phyloP scores from a whole-genome alignment of 139 green algal species.

The Chlamydomonas incerta region DNA sequence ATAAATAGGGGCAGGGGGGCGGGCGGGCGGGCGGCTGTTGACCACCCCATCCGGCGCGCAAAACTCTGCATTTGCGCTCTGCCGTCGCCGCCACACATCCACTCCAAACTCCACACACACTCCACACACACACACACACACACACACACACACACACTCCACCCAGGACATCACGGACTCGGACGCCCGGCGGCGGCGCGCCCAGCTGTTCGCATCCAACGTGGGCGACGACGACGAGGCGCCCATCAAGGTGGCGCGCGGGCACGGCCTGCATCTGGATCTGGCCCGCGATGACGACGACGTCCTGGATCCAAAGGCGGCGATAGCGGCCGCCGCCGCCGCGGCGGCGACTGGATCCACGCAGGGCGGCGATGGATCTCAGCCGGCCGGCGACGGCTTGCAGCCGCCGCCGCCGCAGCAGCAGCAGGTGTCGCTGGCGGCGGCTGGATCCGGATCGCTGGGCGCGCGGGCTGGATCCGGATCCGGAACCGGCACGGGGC shows the following conservation, averaged over 20 bases:
- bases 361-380: too few relatives aligned
- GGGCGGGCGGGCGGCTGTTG: too few relatives aligned
- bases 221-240: slow-evolving; percentile 17
- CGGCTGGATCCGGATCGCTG: too few relatives aligned
- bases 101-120: too few relatives aligned
- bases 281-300: slow-evolving; percentile 8
- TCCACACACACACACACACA: background rate
- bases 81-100: too few relatives aligned
- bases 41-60: too few relatives aligned
- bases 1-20: background rate
- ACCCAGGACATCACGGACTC: slow-evolving; percentile 24
- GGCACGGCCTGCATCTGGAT: slow-evolving; percentile 32
- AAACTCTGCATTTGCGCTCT: too few relatives aligned
- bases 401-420: too few relatives aligned
- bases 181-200: slow-evolving; percentile 29
- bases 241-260: slow-evolving; percentile 5
- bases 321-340: background rate
- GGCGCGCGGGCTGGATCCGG: background rate
- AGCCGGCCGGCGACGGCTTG: too few relatives aligned
- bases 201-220: slow-evolving; percentile 10
- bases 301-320: background rate
- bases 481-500: too few relatives aligned
- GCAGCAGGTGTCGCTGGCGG: too few relatives aligned
- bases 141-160: background rate
- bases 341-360: background rate